Conservation (phyloP, 1,139 yeast genomes). For the Lodderomyces parapsilosis region DNA sequence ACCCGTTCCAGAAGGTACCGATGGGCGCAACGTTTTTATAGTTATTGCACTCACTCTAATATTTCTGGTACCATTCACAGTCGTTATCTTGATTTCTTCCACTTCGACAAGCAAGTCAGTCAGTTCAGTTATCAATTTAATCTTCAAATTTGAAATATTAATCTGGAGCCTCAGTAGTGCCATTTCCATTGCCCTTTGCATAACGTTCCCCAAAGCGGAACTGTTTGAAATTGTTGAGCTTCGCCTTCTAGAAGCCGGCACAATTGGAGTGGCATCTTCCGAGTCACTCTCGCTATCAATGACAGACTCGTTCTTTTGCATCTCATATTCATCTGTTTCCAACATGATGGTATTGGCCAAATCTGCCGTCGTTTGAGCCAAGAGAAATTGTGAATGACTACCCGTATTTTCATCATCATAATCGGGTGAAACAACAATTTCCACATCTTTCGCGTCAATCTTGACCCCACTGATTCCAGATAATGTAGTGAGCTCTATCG, state of each 20-base stretch:
- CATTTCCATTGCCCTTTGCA: conserved; percentile 65
- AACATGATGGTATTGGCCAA: conserved; percentile 60
- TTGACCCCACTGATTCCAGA: conserved; percentile 56
- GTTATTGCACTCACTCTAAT: conserved; percentile 39
- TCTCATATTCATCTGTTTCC: conserved; percentile 21
- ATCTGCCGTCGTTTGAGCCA: conserved; percentile 67
- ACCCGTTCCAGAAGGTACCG: conserved; percentile 28
- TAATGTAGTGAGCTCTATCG: conserved; percentile 39
- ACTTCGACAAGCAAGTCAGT: conserved; percentile 44
- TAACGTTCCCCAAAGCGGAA: conserved; percentile 51
- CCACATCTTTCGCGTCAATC: conserved; percentile 56
- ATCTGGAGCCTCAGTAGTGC: conserved; percentile 64
- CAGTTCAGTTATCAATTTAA: conserved; percentile 54
- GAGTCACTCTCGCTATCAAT: conserved; percentile 11
- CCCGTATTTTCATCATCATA: conserved; percentile 32
- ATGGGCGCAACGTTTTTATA: conserved; percentile 38
- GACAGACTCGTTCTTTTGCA: conserved; percentile 16
- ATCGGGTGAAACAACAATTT: conserved; percentile 54
- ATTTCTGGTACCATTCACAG: conserved; percentile 48
- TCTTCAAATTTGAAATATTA: conserved; percentile 39
- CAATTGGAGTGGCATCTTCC: conserved; percentile 14
- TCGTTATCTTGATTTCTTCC: conserved; percentile 37
- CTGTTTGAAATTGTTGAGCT: conserved; percentile 19
- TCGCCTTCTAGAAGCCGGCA: conserved; percentile 9
- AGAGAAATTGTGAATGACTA: conserved; percentile 33